Base-by-base conservation (phyloP, 495 filamentous ascomycete species). In the Aeminium ludgeri region DNA sequence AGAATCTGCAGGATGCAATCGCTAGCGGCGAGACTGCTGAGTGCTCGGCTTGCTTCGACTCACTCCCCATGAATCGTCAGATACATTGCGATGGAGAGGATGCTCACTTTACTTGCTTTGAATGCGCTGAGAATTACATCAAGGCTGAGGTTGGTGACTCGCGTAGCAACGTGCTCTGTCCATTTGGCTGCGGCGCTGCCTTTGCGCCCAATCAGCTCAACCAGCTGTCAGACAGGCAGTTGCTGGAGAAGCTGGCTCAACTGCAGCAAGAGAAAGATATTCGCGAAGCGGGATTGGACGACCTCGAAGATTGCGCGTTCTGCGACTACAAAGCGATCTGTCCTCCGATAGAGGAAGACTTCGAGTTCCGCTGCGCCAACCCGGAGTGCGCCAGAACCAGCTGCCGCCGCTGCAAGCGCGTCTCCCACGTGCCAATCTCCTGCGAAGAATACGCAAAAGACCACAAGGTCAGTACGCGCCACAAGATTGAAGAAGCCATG, bases 401-500 rank as follows among this genome's bases (percentile, higher is more conserved):
- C 53, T 93, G 85, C 50, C 76, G 85, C 2, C 61, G 78, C 0
- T 93, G 85, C 56, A 70, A 72, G 30, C 55, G 66, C 17, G 72
- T 76, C 34, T 77, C 76, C 0, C 85, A 93, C 54, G 74, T 85
- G 18, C 84, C 85, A 0, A 61, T 70, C 43, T 73, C 66, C 2
- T 93, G 85, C 50, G 69, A 76, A 31, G 81, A 91, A 52, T 64
- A 60, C 30, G 68, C 65, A 18, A 74, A 70, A 48, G 72, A 78
- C 17, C 69, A 68, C 34, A 67, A 69, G 6, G 38, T 71, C 3
- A 67, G 68, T 17, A 67, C 72, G 28, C 72, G 79, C 10, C 81
- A 78, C 46, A 49, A 53, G 8, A 67, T 91, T 18, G 85, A 91
- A 55, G 83, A 91, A 58, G 84, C 83, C 2, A 85, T 84, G 77